A percentile compares a stretch with the other conserved stretches of the same genome.
These are phyloP conservation scores for Verticillium alfalfae DNA, from an alignment of 2,329 filamentous ascomycete species.

Conservation along the genomic window DNA sequence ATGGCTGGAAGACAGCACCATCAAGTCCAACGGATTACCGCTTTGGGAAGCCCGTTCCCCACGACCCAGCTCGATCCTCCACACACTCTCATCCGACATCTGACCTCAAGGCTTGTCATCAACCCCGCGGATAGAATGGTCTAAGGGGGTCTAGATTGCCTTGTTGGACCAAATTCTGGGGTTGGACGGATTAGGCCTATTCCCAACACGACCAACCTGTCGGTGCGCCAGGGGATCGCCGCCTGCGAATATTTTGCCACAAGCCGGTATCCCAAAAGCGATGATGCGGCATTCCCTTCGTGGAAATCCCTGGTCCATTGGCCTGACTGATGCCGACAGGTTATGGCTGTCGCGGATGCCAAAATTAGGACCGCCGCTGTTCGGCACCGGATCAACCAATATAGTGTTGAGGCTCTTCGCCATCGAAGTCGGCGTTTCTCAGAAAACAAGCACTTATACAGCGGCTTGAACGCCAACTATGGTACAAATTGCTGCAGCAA, in stretches of 20 bases:
- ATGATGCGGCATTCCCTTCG: neutral
- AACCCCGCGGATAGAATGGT: neutral
- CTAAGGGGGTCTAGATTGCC: neutral
- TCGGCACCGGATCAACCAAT: neutral
- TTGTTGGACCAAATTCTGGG: neutral
- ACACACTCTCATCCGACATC: neutral
- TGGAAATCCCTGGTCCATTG: neutral
- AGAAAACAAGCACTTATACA: neutral
- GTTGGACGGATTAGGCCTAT: neutral
- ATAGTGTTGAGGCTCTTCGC: neutral
- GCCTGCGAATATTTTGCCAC: neutral
- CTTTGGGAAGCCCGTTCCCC: constrained; percentile 4
- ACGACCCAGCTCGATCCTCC: neutral
- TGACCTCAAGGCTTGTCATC: neutral
- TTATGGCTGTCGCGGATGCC: neutral
- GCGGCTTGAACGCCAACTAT: neutral
- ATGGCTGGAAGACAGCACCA: neutral
- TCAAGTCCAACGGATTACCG: constrained; percentile 4
- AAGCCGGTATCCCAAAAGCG: neutral
- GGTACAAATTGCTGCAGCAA: neutral
- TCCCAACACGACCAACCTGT: neutral
- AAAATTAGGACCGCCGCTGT: neutral
- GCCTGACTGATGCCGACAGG: neutral
- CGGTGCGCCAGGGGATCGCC: neutral
- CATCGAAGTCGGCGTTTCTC: neutral